Percentiles rank a stretch among this genome's conserved stretches.
Conservation (phyloP, 495 filamentous ascomycete genomes). For the Aspergillus baeticus region DNA sequence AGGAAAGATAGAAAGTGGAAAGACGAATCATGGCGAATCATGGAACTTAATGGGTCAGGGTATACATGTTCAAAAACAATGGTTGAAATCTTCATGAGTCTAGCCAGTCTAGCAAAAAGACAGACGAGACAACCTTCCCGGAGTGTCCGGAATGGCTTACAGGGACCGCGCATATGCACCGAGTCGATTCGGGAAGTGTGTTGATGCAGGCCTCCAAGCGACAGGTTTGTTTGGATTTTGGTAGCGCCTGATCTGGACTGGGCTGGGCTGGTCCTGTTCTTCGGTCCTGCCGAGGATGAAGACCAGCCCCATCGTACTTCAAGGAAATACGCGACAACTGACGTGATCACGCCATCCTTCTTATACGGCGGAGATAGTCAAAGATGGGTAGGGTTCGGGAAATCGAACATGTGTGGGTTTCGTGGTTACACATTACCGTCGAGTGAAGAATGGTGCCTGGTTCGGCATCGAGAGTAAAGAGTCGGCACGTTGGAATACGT, state of each 20-base stretch:
- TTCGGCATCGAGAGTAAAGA: constrained; percentile 60
- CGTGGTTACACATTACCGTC: constrained; percentile 25
- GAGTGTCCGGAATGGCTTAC: neutral
- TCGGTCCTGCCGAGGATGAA: constrained; percentile 1
- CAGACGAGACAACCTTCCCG: neutral
- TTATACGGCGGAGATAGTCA: neutral
- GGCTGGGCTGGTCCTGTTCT: neutral
- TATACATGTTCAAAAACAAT: neutral
- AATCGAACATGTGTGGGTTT: neutral
- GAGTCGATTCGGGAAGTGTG: neutral
- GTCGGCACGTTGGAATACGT: constrained; percentile 75
- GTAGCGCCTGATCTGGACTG: neutral
- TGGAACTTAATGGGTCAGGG: neutral
- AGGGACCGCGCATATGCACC: neutral
- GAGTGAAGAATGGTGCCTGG: constrained; percentile 41
- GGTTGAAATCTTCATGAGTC: neutral
- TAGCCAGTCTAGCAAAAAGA: neutral
- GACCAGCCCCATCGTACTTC: neutral
- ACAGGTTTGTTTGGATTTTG: neutral
- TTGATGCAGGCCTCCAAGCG: constrained; percentile 4
- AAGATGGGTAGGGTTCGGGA: neutral
- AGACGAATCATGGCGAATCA: constrained; percentile 2
- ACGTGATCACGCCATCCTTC: neutral
- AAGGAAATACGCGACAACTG: neutral
- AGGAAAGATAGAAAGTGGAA: neutral